Base-by-base conservation (phyloP, 768 basidiomycete species). In the Leccinum aurantiacum region DNA sequence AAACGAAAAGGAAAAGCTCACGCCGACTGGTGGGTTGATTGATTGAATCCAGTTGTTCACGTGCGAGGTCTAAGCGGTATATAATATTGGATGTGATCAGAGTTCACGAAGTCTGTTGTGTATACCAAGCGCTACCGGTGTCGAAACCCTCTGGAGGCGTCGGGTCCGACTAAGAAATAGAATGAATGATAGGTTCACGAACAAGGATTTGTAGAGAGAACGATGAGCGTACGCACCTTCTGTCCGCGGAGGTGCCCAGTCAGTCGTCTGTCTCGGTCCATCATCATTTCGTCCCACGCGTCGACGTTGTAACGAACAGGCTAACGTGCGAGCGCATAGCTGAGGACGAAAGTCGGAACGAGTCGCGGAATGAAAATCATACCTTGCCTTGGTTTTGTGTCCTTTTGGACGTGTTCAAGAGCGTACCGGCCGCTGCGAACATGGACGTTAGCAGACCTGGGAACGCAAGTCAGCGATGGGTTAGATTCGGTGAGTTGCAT, bases 281-380 rank as follows among this genome's bases (percentile, higher is more conserved):
- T 93, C 93, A 98, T 93, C 90, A 91, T 92, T 56, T 90, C 83
- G 62, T 98, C 96, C 94, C 93, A 98, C 22, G 82, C 75, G 69
- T 98, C 96, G 35, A 96, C 70, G 55, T 86, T 82, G 69, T 95
- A 95, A 53, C 96, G 84, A 33, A 90, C 83, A 56, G 90, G 88
- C 94, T 96, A 61, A 47, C 7, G 29, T 15, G 27, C 14, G 19
- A n/a, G 27, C 15, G 29, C 11, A 29, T 19, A 27, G 48, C n/a
- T 58, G 55, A 62, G 59, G 9, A 35, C 41, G 33, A 35, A 35
- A 29, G 31, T 15, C 3, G 19, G 27, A 13, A 22, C 11, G 31
- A 13, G 44, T 50, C 3, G 6, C 10, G 52, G 51, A 35, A n/a
- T 33, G 2, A 31, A 29, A 24, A 19, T 41, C 60, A 61, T 56